phyloP scores from a whole-genome alignment of 2,329 filamentous ascomycete genomes.

The Alternaria viburni region DNA sequence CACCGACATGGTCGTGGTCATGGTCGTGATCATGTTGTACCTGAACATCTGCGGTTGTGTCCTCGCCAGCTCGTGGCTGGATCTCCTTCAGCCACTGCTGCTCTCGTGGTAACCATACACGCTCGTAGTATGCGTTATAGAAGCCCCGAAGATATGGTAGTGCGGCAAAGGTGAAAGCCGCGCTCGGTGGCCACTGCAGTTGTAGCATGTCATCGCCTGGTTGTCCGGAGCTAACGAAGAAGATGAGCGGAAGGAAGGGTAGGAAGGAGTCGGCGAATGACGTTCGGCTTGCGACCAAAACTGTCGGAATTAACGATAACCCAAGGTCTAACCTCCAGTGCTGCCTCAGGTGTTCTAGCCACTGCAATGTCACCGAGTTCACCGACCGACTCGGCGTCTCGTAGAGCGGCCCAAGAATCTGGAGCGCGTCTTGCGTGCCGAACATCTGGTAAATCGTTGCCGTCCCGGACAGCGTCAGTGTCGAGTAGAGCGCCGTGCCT shows the following conservation, averaged over 20 bases:
- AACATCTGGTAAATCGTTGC: conserved; percentile 71
- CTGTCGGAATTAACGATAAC: conserved; percentile 70
- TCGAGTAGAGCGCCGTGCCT: conserved; percentile 53
- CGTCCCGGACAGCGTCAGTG: conserved; percentile 63
- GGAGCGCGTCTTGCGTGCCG: conserved; percentile 64
- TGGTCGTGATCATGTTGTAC: conserved; percentile 26
- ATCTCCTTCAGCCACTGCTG: conserved; percentile 68
- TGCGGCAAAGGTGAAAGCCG: conserved; percentile 69
- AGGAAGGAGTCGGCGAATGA: conserved; percentile 68
- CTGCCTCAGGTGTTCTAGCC: conserved; percentile 37
- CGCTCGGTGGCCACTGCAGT: conserved; percentile 70
- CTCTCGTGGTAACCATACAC: conserved; percentile 63
- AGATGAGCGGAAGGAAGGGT: conserved; percentile 67
- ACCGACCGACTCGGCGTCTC: conserved; percentile 40
- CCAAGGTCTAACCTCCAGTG: conserved; percentile 64
- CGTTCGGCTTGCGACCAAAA: conserved; percentile 71
- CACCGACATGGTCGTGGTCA: conserved; percentile 44
- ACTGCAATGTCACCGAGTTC: conserved; percentile 41
- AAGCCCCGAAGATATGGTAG: conserved; percentile 69
- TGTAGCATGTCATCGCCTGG: conserved; percentile 54
- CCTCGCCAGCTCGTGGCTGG: conserved; percentile 59
- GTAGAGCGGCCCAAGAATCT: conserved; percentile 57
- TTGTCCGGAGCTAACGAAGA: conserved; percentile 63
- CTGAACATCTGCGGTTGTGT: conserved; percentile 21
- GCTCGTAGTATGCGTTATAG: conserved; percentile 69